Percentiles rank a stretch among this genome's conserved stretches.
Conservation (phyloP, 176 grass and related monocot genomes). For the Canna indica region DNA sequence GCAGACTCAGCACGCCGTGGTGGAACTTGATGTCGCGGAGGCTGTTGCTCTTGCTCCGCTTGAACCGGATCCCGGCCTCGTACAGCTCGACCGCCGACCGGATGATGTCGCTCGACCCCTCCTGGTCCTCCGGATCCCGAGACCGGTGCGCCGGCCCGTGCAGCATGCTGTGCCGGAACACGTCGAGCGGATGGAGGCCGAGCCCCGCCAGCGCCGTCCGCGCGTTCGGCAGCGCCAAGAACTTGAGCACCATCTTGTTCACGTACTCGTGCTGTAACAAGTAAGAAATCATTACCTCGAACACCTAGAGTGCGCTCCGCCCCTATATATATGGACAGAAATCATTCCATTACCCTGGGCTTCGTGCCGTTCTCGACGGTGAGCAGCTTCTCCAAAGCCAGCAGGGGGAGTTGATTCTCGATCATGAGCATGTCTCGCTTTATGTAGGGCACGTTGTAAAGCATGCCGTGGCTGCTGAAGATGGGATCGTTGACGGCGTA, state of each 20-base stretch:
- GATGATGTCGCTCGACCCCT: constrained; percentile 39
- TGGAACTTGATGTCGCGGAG: constrained; percentile 55
- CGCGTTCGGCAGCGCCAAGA: constrained; percentile 8
- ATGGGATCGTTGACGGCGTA: constrained; percentile 69
- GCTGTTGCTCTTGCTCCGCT: constrained; percentile 23
- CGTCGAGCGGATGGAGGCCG: constrained; percentile 43
- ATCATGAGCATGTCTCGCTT: constrained; percentile 72
- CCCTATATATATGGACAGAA: background rate
- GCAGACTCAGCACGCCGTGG: constrained; percentile 38
- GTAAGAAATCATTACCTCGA: too few relatives aligned
- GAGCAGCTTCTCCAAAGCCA: constrained; percentile 42
- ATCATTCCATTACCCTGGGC: constrained; percentile 5
- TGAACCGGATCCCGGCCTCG: constrained; percentile 70
- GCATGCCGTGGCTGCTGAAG: constrained; percentile 58
- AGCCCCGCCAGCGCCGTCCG: background rate
- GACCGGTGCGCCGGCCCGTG: constrained; percentile 3
- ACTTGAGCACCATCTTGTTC: constrained; percentile 56
- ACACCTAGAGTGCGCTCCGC: background rate
- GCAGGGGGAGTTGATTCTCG: constrained; percentile 69
- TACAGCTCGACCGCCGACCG: constrained; percentile 64
- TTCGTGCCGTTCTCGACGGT: constrained; percentile 28
- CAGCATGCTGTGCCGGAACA: constrained; percentile 47
- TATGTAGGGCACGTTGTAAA: constrained; percentile 64
- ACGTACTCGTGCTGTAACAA: constrained; percentile 31
- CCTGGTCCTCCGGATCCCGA: background rate